Evolutionary conservation across 2,329 filamentous ascomycete genomes (phyloP), one percentile per base, ranked within the genome.

Genomic region (Colletotrichum somersetense): DNA sequence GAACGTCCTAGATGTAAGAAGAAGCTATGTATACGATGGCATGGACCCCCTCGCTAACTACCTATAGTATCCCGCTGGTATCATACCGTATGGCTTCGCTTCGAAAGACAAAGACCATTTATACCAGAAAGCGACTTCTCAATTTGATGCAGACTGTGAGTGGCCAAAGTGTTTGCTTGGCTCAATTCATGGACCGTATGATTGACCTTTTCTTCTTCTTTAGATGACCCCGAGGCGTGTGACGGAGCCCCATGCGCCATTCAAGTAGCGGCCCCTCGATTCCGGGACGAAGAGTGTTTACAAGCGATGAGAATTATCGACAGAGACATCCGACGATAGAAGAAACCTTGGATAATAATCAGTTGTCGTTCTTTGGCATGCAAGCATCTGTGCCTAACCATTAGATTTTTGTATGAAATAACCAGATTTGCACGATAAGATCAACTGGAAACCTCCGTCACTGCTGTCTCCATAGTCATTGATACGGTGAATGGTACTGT

Each of bases 1-100:
- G 77, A 91, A 89, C 71, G 30, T 89, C 11, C 74, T 89, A 5
- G 85, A 89, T 77, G 86, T 85, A 75, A 79, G 85, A 80, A 38
- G 18, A 26, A 1, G 35, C 38, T 7, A 12, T 5, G 23, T 33
- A 55, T 72, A 52, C 73, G 55, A 63, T 8, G 6, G 0, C 3
- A 40, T 67, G 12, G 4, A 23, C 11, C 20, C 11, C 6, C 16
- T 44, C 44, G 23, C 44, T 73, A 20, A 72, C 20, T 3, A 2
- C 1, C 1, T 1, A 2, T 10, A 87, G 84, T 88, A 86, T 75
- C 87, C 87, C 3, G 83, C 85, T 3, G 86, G 84, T 10, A 82
- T 87, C 2, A 79, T 89, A 63, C 85, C 84, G 0, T 85, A 81
- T 67, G 79, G 81, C 2, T 82, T 78, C 20, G 84, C 84, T 2